These are phyloP conservation scores for Tulasnella sp. DNA, from an alignment of 768 basidiomycete species.

Conservation along the genomic window DNA sequence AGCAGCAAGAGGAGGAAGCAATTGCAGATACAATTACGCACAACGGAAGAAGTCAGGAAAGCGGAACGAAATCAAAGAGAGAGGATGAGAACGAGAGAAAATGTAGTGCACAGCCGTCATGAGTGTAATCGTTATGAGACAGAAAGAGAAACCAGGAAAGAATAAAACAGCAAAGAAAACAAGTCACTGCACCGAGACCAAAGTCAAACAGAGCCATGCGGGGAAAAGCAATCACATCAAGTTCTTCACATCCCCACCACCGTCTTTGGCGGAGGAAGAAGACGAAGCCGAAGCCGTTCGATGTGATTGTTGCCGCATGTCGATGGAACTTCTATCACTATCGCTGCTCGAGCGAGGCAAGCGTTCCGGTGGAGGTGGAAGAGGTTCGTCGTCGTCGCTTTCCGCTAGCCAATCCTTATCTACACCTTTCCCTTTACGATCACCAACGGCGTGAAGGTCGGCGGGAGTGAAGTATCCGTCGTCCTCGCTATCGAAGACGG, in stretches of 20 bases:
- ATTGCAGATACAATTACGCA: neutral
- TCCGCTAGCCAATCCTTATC: neutral
- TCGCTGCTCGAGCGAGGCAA: neutral
- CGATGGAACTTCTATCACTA: neutral
- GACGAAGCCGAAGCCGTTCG: neutral
- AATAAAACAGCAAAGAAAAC: neutral
- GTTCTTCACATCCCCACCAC: neutral
- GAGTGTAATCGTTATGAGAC: neutral
- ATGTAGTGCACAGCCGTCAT: neutral
- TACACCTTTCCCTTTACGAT: conserved; percentile 11
- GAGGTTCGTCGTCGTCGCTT: conserved; percentile 11
- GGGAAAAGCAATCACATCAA: neutral
- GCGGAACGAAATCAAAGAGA: neutral
- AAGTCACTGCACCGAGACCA: neutral
- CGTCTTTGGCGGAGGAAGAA: neutral
- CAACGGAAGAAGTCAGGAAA: neutral
- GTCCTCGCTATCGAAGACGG: conserved; percentile 2
- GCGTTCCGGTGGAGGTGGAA: conserved; percentile 4
- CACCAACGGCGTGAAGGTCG: neutral
- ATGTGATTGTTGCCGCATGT: neutral
- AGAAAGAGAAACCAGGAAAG: neutral
- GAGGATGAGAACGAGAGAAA: neutral
- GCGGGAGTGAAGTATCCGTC: neutral
- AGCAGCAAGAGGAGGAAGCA: neutral
- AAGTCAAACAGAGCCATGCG: neutral